A percentile compares a stretch with the other conserved stretches of the same genome.
These are phyloP conservation scores for Aspergillus sp. DNA, from an alignment of 2,329 filamentous ascomycete genomes.

Conservation along the genomic window DNA sequence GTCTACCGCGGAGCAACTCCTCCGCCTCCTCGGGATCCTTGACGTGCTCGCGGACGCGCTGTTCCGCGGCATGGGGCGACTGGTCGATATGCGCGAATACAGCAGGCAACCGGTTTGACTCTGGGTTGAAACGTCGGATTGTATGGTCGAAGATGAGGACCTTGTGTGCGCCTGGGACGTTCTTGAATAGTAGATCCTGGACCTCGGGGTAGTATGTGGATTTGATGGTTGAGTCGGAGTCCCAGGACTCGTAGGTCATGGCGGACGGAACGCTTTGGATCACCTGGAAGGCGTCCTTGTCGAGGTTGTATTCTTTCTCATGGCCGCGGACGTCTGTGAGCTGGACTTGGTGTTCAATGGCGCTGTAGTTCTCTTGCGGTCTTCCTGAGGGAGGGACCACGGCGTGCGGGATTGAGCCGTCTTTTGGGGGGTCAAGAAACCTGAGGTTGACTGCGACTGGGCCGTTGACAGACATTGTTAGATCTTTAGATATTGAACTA, in stretches of 20 bases:
- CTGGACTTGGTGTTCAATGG: conserved; percentile 51
- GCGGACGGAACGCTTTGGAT: conserved; percentile 59
- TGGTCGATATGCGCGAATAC: conserved; percentile 80
- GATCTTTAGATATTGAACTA: neutral
- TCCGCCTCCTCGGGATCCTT: conserved; percentile 63
- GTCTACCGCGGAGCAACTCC: conserved; percentile 59
- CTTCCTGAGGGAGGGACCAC: conserved; percentile 64
- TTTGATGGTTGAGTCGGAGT: conserved; percentile 68
- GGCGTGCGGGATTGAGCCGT: conserved; percentile 20
- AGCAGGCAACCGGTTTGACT: conserved; percentile 67
- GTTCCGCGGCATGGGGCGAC: conserved; percentile 63
- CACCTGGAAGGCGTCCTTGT: conserved; percentile 73
- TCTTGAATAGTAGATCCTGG: conserved; percentile 66
- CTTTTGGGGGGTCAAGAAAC: conserved; percentile 11
- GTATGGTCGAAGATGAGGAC: conserved; percentile 87
- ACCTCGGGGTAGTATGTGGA: conserved; percentile 82
- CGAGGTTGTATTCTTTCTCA: conserved; percentile 64
- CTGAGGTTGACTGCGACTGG: conserved; percentile 5
- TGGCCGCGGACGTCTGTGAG: conserved; percentile 73
- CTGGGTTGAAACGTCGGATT: conserved; percentile 65
- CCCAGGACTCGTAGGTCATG: conserved; percentile 56
- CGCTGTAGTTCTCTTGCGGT: conserved; percentile 65
- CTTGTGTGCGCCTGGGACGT: conserved; percentile 64
- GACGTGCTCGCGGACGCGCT: conserved; percentile 68
- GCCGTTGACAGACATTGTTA: neutral